Percentiles rank a stretch among this genome's conserved stretches.
These are phyloP conservation scores for Beauveria bassiana DNA, from an alignment of 2,329 filamentous ascomycete genomes.

Conservation along the genomic window DNA sequence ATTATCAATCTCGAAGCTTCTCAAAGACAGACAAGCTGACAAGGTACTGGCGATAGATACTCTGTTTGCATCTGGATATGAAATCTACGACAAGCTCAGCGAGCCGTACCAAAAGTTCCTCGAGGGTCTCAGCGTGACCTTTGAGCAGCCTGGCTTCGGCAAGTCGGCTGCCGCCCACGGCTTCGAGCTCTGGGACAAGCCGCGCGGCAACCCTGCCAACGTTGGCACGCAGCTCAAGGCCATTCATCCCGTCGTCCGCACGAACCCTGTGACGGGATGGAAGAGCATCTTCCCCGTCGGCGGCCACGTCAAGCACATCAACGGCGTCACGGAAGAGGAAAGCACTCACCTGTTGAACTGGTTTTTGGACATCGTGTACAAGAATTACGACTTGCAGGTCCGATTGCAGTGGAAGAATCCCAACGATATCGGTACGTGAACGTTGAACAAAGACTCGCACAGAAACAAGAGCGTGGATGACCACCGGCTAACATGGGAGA, in stretches of 20 bases:
- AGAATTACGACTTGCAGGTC: conserved; percentile 51
- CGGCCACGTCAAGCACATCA: conserved; percentile 42
- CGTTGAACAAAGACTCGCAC: background rate
- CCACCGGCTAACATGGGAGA: background rate
- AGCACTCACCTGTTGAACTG: conserved; percentile 40
- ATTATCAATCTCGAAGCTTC: background rate
- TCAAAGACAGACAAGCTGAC: background rate
- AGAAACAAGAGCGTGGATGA: background rate
- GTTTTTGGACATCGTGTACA: conserved; percentile 41
- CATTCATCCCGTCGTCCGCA: conserved; percentile 47
- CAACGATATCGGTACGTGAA: conserved; percentile 32
- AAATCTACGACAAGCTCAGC: conserved; percentile 57
- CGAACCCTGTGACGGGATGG: conserved; percentile 52
- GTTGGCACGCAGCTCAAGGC: conserved; percentile 39
- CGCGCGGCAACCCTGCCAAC: conserved; percentile 43
- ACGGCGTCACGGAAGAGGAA: conserved; percentile 40
- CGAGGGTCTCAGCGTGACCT: conserved; percentile 49
- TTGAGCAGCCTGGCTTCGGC: conserved; percentile 42
- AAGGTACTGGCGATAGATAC: conserved; percentile 35
- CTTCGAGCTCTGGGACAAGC: conserved; percentile 37
- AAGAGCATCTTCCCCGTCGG: conserved; percentile 47
- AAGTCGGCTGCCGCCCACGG: conserved; percentile 36
- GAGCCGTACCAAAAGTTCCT: conserved; percentile 48
- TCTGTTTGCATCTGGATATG: conserved; percentile 60
- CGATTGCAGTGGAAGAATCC: conserved; percentile 34